phyloP scores from a whole-genome alignment of 768 basidiomycete species.

The Boletus pseudo-olivaceus region DNA sequence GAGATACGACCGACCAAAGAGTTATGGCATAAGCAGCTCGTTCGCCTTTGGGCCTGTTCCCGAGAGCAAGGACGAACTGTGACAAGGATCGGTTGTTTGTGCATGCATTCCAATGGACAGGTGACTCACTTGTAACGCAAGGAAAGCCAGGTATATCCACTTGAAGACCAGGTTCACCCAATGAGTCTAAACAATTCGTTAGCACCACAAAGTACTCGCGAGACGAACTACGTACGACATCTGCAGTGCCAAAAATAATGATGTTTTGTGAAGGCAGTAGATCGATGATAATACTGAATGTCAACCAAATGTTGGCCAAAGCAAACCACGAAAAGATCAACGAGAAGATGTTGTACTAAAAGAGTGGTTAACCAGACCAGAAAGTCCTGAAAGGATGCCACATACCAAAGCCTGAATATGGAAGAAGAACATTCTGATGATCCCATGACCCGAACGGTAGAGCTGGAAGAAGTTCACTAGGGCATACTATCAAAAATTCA shows the following conservation, averaged over 20 bases:
- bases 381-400: conserved; percentile 11
- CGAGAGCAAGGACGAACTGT: conserved; percentile 67
- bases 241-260: conserved; percentile 67
- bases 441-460: conserved; percentile 82
- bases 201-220: not conserved
- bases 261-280: conserved; percentile 58
- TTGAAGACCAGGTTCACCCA: conserved; percentile 82
- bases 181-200: conserved; percentile 50
- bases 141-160: conserved; percentile 84
- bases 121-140: conserved; percentile 63
- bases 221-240: conserved; percentile 50
- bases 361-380: not conserved
- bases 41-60: conserved; percentile 89
- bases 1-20: conserved; percentile 50
- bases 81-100: not conserved
- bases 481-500: conserved; percentile 58
- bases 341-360: conserved; percentile 78
- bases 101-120: not conserved
- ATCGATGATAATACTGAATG: conserved; percentile 94
- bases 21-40: conserved; percentile 65
- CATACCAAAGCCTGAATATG: conserved; percentile 87
- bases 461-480: conserved; percentile 90
- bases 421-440: conserved; percentile 94
- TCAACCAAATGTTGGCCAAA: conserved; percentile 88
- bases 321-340: conserved; percentile 93